A percentile compares a stretch with the other conserved stretches of the same genome.
Conservation (phyloP, 2,329 filamentous ascomycete genomes). For the Sphaerostilbella broomeana region DNA sequence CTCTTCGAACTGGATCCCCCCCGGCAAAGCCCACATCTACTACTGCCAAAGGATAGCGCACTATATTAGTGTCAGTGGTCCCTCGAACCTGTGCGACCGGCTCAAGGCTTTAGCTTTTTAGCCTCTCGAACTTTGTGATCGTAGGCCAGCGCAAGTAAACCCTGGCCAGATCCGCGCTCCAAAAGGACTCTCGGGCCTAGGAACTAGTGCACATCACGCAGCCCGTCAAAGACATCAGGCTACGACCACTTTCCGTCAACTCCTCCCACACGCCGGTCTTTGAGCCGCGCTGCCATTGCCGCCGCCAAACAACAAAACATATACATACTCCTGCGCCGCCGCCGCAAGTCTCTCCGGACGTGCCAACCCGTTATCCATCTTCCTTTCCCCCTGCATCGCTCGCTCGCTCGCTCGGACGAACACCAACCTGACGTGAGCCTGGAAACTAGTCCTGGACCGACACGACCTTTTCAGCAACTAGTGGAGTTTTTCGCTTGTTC, state of each 20-base stretch:
- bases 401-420: conserved; percentile 22
- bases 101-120: conserved; percentile 16
- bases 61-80: conserved; percentile 35
- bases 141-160: conserved; percentile 19
- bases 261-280: conserved; percentile 7
- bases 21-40: conserved; percentile 28
- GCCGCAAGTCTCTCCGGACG: conserved; percentile 23
- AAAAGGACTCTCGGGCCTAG: conserved; percentile 13
- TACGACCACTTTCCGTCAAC: conserved; percentile 3
- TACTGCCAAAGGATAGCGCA: conserved; percentile 25
- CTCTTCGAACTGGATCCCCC: conserved; percentile 27
- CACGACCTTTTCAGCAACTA: conserved; percentile 22
- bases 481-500: conserved; percentile 29
- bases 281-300: conserved; percentile 26
- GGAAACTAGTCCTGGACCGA: conserved; percentile 28
- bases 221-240: conserved; percentile 8
- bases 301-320: conserved; percentile 28
- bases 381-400: conserved; percentile 19
- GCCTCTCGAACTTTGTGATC: conserved; percentile 21
- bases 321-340: conserved; percentile 25
- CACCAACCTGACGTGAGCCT: conserved; percentile 27
- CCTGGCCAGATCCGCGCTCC: conserved; percentile 20
- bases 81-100: conserved; percentile 22
- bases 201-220: conserved; percentile 13
- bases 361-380: conserved; percentile 19